Conservation (phyloP, 2,329 filamentous ascomycete species). For the Chaetomiaceae sp. region DNA sequence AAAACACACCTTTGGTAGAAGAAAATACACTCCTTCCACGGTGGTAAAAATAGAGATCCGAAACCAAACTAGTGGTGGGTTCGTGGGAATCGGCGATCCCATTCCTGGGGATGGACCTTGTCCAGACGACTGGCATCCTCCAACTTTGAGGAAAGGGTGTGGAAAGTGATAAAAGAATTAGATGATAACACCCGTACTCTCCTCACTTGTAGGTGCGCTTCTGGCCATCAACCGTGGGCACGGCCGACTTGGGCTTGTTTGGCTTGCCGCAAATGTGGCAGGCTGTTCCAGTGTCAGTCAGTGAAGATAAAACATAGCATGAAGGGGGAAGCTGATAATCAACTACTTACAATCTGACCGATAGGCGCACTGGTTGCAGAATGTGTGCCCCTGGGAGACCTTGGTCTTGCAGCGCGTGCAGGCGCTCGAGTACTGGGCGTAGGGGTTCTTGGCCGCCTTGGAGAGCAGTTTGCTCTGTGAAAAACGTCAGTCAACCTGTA, state of each 20-base stretch:
- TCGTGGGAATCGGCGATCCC: too few relatives aligned
- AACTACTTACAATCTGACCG: conserved; percentile 54
- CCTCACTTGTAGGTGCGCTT: conserved; percentile 58
- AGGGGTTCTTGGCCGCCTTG: conserved; percentile 61
- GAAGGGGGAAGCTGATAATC: too few relatives aligned
- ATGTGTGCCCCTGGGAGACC: conserved; percentile 55
- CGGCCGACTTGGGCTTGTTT: conserved; percentile 46
- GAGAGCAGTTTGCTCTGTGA: conserved; percentile 58
- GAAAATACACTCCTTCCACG: too few relatives aligned
- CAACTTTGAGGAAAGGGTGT: too few relatives aligned
- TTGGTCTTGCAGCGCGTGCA: conserved; percentile 60
- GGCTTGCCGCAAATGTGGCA: conserved; percentile 62
- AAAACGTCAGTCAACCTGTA: not conserved
- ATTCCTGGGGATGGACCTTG: too few relatives aligned
- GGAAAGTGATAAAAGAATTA: not conserved
- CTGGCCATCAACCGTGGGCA: conserved; percentile 53
- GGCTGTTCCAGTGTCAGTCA: conserved; percentile 35
- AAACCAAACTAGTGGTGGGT: too few relatives aligned
- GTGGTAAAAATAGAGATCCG: too few relatives aligned
- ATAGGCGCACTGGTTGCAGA: conserved; percentile 60
- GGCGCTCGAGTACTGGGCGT: conserved; percentile 56
- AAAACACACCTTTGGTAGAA: too few relatives aligned
- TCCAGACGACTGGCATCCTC: too few relatives aligned
- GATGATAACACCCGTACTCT: too few relatives aligned
- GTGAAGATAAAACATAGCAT: too few relatives aligned